A percentile compares a stretch with the other conserved stretches of the same genome.
Conservation (phyloP, 257 asterid species). For the Apocynum venetum region DNA sequence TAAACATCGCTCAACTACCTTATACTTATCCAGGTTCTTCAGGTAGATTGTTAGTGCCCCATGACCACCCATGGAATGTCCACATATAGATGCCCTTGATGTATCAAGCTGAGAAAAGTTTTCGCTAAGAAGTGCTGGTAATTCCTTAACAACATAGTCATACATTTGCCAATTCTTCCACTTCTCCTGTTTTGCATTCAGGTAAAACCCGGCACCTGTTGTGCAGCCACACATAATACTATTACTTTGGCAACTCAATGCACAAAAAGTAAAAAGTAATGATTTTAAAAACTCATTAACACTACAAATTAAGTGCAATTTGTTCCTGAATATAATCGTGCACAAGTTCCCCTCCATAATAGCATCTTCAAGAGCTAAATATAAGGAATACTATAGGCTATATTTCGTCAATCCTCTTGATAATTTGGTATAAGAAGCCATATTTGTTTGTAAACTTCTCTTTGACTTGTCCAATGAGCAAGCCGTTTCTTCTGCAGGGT, state of each 20-base stretch:
- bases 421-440: not conserved
- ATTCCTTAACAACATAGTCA: slow-evolving; percentile 93
- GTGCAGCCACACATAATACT: not conserved
- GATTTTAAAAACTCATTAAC: not conserved
- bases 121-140: slow-evolving; percentile 68
- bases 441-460: not conserved
- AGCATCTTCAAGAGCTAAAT: not conserved
- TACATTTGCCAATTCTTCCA: slow-evolving; percentile 99
- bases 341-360: not conserved
- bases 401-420: not conserved
- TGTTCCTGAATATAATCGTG: not conserved
- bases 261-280: not conserved
- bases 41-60: slow-evolving; percentile 94
- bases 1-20: slow-evolving; percentile 36
- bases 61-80: slow-evolving; percentile 99
- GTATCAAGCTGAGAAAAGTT: slow-evolving; percentile 83
- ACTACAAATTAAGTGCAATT: not conserved
- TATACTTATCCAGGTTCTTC: slow-evolving; percentile 84
- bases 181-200: slow-evolving; percentile 96
- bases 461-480: not conserved
- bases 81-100: slow-evolving; percentile 82
- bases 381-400: not conserved
- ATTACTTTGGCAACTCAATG: slow-evolving; percentile 4
- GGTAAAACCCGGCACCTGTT: slow-evolving; percentile 97
- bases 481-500: not conserved